Base-by-base conservation (phyloP, 306 rosid genomes). In the Chamaecrista fasciculata region DNA sequence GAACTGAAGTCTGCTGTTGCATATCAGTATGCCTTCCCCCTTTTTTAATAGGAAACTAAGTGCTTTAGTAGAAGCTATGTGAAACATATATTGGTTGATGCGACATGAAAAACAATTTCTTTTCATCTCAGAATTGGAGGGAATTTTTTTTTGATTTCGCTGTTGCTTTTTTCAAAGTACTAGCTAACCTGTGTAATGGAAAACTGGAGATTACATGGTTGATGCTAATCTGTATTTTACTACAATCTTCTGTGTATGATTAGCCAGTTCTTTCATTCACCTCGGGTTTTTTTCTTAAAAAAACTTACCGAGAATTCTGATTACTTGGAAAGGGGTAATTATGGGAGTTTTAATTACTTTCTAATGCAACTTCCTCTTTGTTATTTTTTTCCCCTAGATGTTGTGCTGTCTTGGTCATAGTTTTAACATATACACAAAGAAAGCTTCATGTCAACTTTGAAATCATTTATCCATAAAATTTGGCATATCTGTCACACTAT, bases 1-100 rank as follows among this genome's bases (percentile, higher is more conserved):
- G 91, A 81, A 63, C 72, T 94, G 80, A 91, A 91, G 70, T 76
- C 89, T 48, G 77, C 91, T 0, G 61, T 84, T 75, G 75, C 91
- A 58, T 80, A 79, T 75, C 95, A 87, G 99, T 94, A 85, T 29
- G 92, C 70, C 62, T 40, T 73, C 78, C 69, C 11, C 31, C 60
- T 31, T 61, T 71, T 43, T 59, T 49, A 61, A 33, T 18, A 55
- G 47, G 34, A 44, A 39, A 52, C n/a, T 16, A 2, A 19, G 44
- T 12, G 23, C 43, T 40, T 69, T 26, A 11, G 18, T 43, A 39
- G 74, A 42, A 69, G 28, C 11, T 6, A 16, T 20, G 44, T 4
- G 18, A 15, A 55, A 16, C 33, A 1, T 33, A 2, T 55, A 21
- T 43, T 57, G 58, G 5, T 57, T 48, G 8, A 39, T 29, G 25